Conservation (phyloP, 805 yeast species). For the Saccharomycopsis oosterbeekiorum region DNA sequence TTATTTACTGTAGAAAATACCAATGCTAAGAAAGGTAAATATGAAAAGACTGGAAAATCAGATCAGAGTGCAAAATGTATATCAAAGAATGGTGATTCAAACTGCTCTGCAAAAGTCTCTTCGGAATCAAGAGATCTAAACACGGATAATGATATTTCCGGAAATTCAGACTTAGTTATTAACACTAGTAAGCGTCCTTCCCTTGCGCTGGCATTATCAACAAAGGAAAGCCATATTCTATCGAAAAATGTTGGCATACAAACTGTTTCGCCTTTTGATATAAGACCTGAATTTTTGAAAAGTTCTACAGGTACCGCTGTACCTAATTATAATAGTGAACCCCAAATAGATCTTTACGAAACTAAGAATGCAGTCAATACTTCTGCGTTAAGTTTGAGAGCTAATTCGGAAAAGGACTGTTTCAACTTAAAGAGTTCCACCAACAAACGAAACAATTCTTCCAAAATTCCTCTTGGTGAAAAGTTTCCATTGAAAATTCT, state of each 20-base stretch:
- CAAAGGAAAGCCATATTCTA: not conserved
- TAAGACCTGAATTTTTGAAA: not conserved
- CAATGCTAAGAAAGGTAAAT: not conserved
- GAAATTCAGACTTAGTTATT: not conserved
- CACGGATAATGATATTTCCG: not conserved
- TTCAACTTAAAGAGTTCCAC: conserved; percentile 4
- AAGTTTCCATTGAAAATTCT: conserved; percentile 37
- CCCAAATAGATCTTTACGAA: not conserved
- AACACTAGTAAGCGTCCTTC: not conserved
- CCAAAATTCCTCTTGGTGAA: conserved; percentile 17
- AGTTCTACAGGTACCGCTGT: not conserved
- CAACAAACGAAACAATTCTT: conserved; percentile 2
- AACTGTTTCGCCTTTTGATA: not conserved
- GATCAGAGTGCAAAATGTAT: no score
- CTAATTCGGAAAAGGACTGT: not conserved
- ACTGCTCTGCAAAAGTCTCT: not conserved
- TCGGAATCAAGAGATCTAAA: not conserved
- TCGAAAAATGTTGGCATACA: not conserved
- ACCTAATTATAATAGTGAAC: not conserved
- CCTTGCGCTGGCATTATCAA: not conserved
- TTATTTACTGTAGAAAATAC: conserved; percentile 18
- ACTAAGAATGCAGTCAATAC: not conserved
- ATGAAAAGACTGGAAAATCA: not conserved
- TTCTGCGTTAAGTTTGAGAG: not conserved
- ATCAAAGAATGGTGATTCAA: not conserved